Percentiles rank a stretch among this genome's conserved stretches.
Evolutionary conservation across 805 yeast genomes (phyloP).

Genomic region (Yarrowia divulgata): DNA sequence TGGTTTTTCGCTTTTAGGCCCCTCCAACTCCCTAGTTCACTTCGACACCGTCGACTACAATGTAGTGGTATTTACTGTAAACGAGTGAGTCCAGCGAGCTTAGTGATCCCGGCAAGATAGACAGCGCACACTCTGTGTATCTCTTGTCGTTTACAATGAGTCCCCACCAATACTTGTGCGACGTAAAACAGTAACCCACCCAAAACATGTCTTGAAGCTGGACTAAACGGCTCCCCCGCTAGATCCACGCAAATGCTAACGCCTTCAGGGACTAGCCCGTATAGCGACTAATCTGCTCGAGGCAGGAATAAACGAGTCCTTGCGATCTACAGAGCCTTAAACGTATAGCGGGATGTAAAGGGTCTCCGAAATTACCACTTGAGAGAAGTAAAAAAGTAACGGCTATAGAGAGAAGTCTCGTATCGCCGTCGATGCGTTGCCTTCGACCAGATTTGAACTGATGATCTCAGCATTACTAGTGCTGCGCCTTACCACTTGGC

Average conservation of each 20-base stretch:
- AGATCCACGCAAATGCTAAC: too few relatives aligned
- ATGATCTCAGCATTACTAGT: conserved; percentile 21
- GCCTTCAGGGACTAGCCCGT: neutral
- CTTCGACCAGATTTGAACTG: conserved; percentile 12
- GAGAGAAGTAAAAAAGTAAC: neutral
- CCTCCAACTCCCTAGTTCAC: neutral
- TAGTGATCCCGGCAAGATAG: too few relatives aligned
- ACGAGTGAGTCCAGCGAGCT: too few relatives aligned
- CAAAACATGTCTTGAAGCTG: too few relatives aligned
- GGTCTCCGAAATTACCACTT: neutral
- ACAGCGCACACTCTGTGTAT: too few relatives aligned
- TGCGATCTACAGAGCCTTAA: neutral
- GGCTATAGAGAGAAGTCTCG: neutral
- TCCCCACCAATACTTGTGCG: too few relatives aligned
- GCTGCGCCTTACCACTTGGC: conserved; percentile 27
- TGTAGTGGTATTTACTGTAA: too few relatives aligned
- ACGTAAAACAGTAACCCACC: neutral
- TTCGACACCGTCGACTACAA: neutral
- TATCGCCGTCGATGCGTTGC: neutral
- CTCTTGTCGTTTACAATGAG: too few relatives aligned
- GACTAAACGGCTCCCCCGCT: too few relatives aligned
- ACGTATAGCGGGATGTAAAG: neutral
- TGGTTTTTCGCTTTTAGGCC: neutral
- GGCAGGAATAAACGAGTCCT: conserved; percentile 1
- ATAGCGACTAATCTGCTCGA: neutral